Conservation (phyloP, 108 stramenopile species). For the Asterionellopsis glacialis region DNA sequence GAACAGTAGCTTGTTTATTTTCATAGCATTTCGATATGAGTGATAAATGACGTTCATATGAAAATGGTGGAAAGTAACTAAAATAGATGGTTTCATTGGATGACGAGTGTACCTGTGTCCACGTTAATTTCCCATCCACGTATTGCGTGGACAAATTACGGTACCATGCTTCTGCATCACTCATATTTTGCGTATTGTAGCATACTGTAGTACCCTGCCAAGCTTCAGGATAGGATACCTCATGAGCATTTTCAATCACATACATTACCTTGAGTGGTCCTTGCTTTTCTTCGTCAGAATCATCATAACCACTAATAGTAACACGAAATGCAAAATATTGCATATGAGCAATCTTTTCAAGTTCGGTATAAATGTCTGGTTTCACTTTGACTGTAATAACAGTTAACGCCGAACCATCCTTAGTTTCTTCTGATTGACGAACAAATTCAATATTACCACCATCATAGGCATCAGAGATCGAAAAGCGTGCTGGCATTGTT, state of each 20-base stretch:
- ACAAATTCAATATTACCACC: conserved; percentile 40
- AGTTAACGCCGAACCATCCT: too few relatives aligned
- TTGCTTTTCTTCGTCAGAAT: conserved; percentile 9
- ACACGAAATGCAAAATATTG: conserved; percentile 64
- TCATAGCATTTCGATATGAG: conserved; percentile 37
- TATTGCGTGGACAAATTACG: conserved; percentile 32
- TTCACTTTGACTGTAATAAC: conserved; percentile 26
- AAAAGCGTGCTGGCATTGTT: conserved; percentile 7
- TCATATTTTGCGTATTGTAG: conserved; percentile 19
- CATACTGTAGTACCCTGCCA: conserved; percentile 53
- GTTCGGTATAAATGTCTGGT: conserved; percentile 48
- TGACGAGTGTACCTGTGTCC: conserved; percentile 29
- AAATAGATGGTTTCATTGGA: conserved; percentile 39
- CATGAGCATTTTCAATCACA: conserved; percentile 40
- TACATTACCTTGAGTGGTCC: conserved; percentile 26
- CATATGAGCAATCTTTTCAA: conserved; percentile 46
- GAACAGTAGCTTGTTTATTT: conserved; percentile 12
- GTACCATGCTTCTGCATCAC: conserved; percentile 38
- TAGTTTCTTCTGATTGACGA: conserved; percentile 14
- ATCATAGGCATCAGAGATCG: conserved; percentile 45
- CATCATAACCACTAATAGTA: conserved; percentile 20
- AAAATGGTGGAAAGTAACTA: conserved; percentile 55
- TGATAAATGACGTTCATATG: conserved; percentile 52
- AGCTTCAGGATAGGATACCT: conserved; percentile 41
- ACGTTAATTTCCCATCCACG: conserved; percentile 41